These are phyloP conservation scores for Geosmithia putterillii DNA, from an alignment of 2,329 filamentous ascomycete species.

Conservation along the genomic window DNA sequence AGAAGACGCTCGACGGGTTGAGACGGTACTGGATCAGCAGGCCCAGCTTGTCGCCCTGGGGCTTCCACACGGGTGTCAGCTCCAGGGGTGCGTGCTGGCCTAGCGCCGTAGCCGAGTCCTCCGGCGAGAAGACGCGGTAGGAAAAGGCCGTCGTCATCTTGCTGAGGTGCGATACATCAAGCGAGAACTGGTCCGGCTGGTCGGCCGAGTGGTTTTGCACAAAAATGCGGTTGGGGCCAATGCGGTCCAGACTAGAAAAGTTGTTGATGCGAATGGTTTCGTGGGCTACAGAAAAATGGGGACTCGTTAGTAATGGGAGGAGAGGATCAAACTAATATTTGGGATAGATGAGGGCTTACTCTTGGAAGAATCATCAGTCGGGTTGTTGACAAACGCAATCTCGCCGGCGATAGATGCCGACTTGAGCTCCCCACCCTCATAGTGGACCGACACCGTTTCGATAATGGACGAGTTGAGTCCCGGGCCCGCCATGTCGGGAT, in stretches of 20 bases:
- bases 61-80: conserved; percentile 68
- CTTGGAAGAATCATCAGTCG: conserved; percentile 30
- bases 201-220: conserved; percentile 55
- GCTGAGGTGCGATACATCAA: conserved; percentile 62
- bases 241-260: conserved; percentile 76
- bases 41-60: conserved; percentile 74
- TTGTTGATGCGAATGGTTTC: conserved; percentile 77
- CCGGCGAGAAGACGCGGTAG: conserved; percentile 64
- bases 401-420: conserved; percentile 73
- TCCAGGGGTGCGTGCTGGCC: conserved; percentile 57
- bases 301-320: background rate
- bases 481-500: conserved; percentile 68
- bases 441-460: conserved; percentile 78
- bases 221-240: conserved; percentile 88
- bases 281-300: conserved; percentile 22
- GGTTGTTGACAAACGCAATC: conserved; percentile 75
- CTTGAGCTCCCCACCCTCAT: conserved; percentile 61
- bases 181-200: conserved; percentile 65
- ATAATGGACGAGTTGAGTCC: conserved; percentile 84
- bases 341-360: conserved; percentile 25
- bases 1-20: conserved; percentile 52
- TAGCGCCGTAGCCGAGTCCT: conserved; percentile 13
- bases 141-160: conserved; percentile 78
- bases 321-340: too few species aligned
- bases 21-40: conserved; percentile 75